phyloP scores from a whole-genome alignment of 1,139 yeast species.

The Hyphopichia khmerensis region DNA sequence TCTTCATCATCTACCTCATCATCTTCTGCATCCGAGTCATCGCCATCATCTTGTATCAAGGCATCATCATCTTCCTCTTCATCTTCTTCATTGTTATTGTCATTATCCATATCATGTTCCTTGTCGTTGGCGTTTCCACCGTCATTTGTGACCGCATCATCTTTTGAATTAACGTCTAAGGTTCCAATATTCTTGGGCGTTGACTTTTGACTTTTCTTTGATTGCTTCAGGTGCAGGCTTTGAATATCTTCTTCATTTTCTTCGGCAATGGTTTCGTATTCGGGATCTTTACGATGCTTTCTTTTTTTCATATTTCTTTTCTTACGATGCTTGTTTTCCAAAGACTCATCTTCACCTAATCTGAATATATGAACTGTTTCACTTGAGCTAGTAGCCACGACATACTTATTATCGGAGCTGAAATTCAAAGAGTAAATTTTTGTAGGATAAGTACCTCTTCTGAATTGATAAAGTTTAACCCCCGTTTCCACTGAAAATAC shows the following conservation, averaged over 20 bases:
- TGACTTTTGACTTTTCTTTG: not conserved
- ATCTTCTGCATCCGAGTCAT: slow-evolving; percentile 27
- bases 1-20: slow-evolving; percentile 28
- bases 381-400: slow-evolving; percentile 86
- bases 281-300: slow-evolving; percentile 13
- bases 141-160: slow-evolving; percentile 4
- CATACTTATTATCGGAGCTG: slow-evolving; percentile 68
- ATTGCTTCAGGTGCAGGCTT: not conserved
- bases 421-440: slow-evolving; percentile 81
- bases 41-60: slow-evolving; percentile 4
- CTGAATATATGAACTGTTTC: slow-evolving; percentile 92
- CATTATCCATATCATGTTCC: slow-evolving; percentile 11
- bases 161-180: slow-evolving; percentile 4
- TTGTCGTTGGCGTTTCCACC: not conserved
- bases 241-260: slow-evolving; percentile 19
- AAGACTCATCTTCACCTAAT: slow-evolving; percentile 59
- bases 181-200: slow-evolving; percentile 6
- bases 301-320: slow-evolving; percentile 21
- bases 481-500: slow-evolving; percentile 87
- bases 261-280: slow-evolving; percentile 31
- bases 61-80: slow-evolving; percentile 31
- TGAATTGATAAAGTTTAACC: slow-evolving; percentile 78
- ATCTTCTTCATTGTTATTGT: slow-evolving; percentile 24
- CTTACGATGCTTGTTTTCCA: slow-evolving; percentile 39
- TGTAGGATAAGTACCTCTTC: slow-evolving; percentile 94